phyloP scores from a whole-genome alignment of 345 rosid species.

The Camelina hispida region DNA sequence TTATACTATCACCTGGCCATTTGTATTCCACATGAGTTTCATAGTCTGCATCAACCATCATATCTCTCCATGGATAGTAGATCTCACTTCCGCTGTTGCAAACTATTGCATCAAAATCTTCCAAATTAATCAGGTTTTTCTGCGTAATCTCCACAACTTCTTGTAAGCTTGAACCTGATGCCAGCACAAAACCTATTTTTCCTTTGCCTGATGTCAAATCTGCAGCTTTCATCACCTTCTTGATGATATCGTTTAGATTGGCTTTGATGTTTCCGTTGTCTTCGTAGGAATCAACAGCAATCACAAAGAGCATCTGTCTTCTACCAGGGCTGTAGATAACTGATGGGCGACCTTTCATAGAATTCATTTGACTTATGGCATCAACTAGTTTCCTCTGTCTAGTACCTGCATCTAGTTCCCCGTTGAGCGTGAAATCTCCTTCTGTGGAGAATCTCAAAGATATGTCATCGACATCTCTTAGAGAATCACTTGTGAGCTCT shows the following conservation, averaged over 20 bases:
- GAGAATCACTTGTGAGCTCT: slow-evolving; percentile 89
- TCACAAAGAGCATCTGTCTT: slow-evolving; percentile 79
- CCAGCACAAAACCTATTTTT: slow-evolving; percentile 66
- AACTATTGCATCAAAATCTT: slow-evolving; percentile 82
- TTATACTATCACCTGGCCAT: slow-evolving; percentile 88
- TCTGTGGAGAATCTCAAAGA: slow-evolving; percentile 83
- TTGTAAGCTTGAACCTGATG: slow-evolving; percentile 64
- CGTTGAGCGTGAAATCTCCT: slow-evolving; percentile 68
- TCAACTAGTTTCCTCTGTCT: slow-evolving; percentile 77
- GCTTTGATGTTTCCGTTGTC: slow-evolving; percentile 51
- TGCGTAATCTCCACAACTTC: slow-evolving; percentile 62
- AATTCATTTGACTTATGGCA: slow-evolving; percentile 58
- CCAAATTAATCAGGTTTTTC: slow-evolving; percentile 58
- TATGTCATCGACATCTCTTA: slow-evolving; percentile 78
- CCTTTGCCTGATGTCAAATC: slow-evolving; percentile 52
- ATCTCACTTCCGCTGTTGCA: slow-evolving; percentile 87
- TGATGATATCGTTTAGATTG: slow-evolving; percentile 57
- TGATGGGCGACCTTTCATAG: slow-evolving; percentile 50
- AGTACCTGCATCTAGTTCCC: slow-evolving; percentile 68
- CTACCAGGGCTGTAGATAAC: slow-evolving; percentile 64
- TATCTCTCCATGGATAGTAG: slow-evolving; percentile 81
- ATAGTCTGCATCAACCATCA: slow-evolving; percentile 71
- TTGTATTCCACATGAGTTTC: slow-evolving; percentile 79
- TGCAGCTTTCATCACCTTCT: slow-evolving; percentile 69
- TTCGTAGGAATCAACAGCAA: slow-evolving; percentile 70